Evolutionary conservation across 129 eudicot species (phyloP).

Genomic region (Pulicaria dysenterica): DNA sequence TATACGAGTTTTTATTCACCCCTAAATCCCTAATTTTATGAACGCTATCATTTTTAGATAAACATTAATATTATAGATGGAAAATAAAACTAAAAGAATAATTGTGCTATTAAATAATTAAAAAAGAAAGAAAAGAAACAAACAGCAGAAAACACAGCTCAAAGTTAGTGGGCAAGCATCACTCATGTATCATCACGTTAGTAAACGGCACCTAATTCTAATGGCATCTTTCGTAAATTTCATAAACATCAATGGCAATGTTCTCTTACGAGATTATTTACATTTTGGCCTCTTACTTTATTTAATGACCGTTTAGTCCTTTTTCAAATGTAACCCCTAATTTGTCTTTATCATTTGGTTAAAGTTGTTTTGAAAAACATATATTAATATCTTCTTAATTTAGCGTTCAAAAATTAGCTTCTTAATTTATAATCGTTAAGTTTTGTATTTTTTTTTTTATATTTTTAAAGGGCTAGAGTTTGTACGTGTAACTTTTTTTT

Average conservation of each 20-base stretch:
- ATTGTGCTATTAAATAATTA: background rate
- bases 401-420: no score
- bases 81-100: background rate
- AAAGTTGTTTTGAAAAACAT: no score
- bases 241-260: constrained; percentile 13
- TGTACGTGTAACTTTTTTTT: no score
- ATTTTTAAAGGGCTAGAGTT: no score
- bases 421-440: no score
- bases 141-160: constrained; percentile 40
- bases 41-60: no score
- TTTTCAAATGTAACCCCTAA: background rate
- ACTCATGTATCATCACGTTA: constrained; percentile 34
- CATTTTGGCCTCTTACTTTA: constrained; percentile 8
- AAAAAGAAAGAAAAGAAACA: constrained; percentile 18
- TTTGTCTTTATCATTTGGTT: no score
- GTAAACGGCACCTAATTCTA: constrained; percentile 40
- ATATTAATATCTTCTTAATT: no score
- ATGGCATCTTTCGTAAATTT: constrained; percentile 27
- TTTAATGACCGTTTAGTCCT: constrained; percentile 4
- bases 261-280: background rate
- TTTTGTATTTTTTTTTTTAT: no score
- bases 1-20: no score
- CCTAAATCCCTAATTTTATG: no score
- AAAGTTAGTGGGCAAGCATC: constrained; percentile 53
- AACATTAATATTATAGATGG: background rate